Percentiles rank a stretch among this genome's conserved stretches.
Evolutionary conservation across 768 basidiomycete species (phyloP).

Genomic region (Termitomyces sp.): DNA sequence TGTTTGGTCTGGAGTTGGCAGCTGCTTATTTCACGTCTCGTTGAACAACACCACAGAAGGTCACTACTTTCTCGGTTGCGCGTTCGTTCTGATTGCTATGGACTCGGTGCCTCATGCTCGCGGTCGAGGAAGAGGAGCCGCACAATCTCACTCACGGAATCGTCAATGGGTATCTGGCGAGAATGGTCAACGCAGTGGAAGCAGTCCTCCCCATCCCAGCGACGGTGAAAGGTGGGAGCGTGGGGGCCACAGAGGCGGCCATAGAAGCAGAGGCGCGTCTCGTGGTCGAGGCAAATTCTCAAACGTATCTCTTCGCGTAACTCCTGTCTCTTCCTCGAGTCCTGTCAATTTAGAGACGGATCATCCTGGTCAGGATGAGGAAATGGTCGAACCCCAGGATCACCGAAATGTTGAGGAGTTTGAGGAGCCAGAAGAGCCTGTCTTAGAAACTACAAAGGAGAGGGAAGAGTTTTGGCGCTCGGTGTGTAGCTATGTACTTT

Average conservation of each 20-base stretch:
- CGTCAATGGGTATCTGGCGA: slow-evolving; percentile 59
- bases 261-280: slow-evolving; percentile 32
- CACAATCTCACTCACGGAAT: slow-evolving; percentile 45
- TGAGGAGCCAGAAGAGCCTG: slow-evolving; percentile 42
- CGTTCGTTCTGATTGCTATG: slow-evolving; percentile 11
- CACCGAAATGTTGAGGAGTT: slow-evolving; percentile 23
- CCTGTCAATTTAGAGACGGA: slow-evolving; percentile 21
- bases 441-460: slow-evolving; percentile 57
- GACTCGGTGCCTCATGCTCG: slow-evolving; percentile 16
- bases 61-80: not conserved
- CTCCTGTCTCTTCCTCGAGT: slow-evolving; percentile 12
- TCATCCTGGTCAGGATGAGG: slow-evolving; percentile 27
- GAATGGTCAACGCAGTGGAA: slow-evolving; percentile 29
- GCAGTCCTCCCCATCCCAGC: slow-evolving; percentile 30
- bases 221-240: slow-evolving; percentile 64
- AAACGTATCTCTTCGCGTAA: slow-evolving; percentile 37
- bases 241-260: slow-evolving; percentile 51
- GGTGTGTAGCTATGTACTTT: slow-evolving; percentile 38
- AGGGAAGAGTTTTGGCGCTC: slow-evolving; percentile 70
- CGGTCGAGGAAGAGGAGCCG: slow-evolving; percentile 14
- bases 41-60: slow-evolving; percentile 1
- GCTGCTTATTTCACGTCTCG: slow-evolving; percentile 5
- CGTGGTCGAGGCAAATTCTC: slow-evolving; percentile 36
- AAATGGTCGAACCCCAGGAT: slow-evolving; percentile 30
- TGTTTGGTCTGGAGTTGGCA: not conserved